A percentile compares a stretch with the other conserved stretches of the same genome.
Conservation (phyloP, 257 asterid genomes). For the Ophiorrhiza pumila region DNA sequence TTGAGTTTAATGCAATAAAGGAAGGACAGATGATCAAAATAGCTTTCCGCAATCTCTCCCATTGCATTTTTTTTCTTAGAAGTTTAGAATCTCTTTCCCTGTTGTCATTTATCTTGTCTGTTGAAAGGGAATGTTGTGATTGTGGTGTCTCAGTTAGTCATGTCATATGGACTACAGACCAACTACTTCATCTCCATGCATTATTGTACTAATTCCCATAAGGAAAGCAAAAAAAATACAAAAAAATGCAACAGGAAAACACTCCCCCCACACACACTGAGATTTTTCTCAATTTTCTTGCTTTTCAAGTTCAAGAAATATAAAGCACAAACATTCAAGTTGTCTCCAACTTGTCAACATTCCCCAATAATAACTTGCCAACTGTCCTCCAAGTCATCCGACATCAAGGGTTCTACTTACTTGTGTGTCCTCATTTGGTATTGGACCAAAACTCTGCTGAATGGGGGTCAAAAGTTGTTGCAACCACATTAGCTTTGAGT, state of each 20-base stretch:
- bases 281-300: background rate
- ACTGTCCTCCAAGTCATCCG: slow-evolving; percentile 15
- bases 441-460: slow-evolving; percentile 9
- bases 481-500: slow-evolving; percentile 12
- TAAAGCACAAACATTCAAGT: slow-evolving; percentile 22
- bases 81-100: slow-evolving; percentile 5
- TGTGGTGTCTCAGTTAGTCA: slow-evolving; percentile 33
- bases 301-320: background rate
- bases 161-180: slow-evolving; percentile 21
- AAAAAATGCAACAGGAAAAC: slow-evolving; percentile 6
- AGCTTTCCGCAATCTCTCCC: slow-evolving; percentile 2
- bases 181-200: slow-evolving; percentile 17
- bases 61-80: background rate
- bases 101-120: slow-evolving; percentile 13
- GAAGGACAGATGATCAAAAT: slow-evolving; percentile 13
- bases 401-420: background rate
- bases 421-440: slow-evolving; percentile 18
- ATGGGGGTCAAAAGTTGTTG: slow-evolving; percentile 19
- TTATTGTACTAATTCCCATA: slow-evolving; percentile 20
- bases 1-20: background rate
- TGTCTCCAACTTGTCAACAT: slow-evolving; percentile 21
- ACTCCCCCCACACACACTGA: background rate
- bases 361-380: slow-evolving; percentile 16
- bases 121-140: slow-evolving; percentile 34
- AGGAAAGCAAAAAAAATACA: background rate